Base-by-base conservation (phyloP, 2,329 filamentous ascomycete genomes). In the Talaromyces sp. region DNA sequence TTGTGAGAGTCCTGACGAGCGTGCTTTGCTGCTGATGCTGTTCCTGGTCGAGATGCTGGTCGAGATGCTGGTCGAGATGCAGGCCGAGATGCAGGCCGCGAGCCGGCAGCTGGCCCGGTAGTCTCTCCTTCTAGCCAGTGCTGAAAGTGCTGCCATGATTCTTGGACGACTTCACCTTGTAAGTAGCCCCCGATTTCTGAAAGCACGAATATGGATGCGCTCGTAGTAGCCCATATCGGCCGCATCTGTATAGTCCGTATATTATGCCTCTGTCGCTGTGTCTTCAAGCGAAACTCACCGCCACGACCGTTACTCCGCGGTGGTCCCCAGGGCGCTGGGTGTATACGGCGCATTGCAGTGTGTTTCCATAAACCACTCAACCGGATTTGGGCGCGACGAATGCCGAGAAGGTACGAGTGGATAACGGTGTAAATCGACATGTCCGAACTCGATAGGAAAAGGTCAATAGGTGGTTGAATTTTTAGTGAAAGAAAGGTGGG, bases 291-390 rank as follows among this genome's bases (percentile, higher is more conserved):
- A 19, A 82, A 80, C 61, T 84, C 81, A 1, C 88, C 87, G 35
- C 81, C 80, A 31, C 79, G 78, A 19, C 83, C 85, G 63, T 82
- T 86, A 64, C 86, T 88, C 65, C 81, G 80, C 1, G 85, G 84
- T 32, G 87, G 85, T 0, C 83, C 81, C 53, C 86, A 84, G 2
- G 90, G 89, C 5, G 88, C 82, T 8, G 90, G 90, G 71, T 93
- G 85, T 65, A 90, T 88, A 65, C 90, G 84, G 54, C 93, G 85
- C 54, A 96, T 83, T 1, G 86, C 85, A 5, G 88, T 91, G 63
- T 90, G 87, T 71, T 91, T 92, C 92, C 94, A 97, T 1, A 97
- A 78, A 65, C 90, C 86, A 0, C 90, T 89, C 1, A 97, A 81
- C 41, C 90, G 88, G 17, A 96, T 85, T 70, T 97, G 92, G 3